Percentiles rank a stretch among this genome's conserved stretches.
Conservation (phyloP, 1,284 basidiomycete species). For the Bjerkandera adusta region DNA sequence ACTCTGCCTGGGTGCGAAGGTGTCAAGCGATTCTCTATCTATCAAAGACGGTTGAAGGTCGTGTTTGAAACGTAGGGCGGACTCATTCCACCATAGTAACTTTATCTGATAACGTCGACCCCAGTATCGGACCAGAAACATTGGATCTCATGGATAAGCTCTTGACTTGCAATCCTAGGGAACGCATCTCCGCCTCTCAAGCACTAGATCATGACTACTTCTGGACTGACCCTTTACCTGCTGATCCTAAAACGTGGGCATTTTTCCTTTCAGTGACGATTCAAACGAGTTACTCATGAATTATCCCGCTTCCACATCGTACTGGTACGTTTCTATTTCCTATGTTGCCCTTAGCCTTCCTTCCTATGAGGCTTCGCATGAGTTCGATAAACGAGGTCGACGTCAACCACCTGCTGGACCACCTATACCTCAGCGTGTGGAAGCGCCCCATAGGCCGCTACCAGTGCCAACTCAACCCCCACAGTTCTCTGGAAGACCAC, state of each 20-base stretch:
- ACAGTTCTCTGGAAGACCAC: slow-evolving; percentile 22
- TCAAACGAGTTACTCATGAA: slow-evolving; percentile 6
- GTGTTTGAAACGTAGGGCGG: slow-evolving; percentile 55
- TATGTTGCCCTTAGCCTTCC: slow-evolving; percentile 54
- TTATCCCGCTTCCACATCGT: background rate
- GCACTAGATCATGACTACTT: slow-evolving; percentile 92
- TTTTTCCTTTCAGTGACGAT: slow-evolving; percentile 6
- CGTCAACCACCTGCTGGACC: slow-evolving; percentile 35
- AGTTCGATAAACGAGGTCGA: slow-evolving; percentile 78
- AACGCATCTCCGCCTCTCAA: slow-evolving; percentile 86
- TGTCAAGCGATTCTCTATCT: slow-evolving; percentile 54
- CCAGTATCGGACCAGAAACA: slow-evolving; percentile 69
- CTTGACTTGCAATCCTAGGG: slow-evolving; percentile 87
- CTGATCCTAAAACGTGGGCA: slow-evolving; percentile 74
- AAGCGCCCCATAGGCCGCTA: slow-evolving; percentile 21
- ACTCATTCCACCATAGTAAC: slow-evolving; percentile 1
- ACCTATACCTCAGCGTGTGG: slow-evolving; percentile 18
- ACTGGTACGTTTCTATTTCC: slow-evolving; percentile 4
- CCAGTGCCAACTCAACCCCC: slow-evolving; percentile 21
- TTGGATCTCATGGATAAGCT: slow-evolving; percentile 91
- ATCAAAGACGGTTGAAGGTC: slow-evolving; percentile 52
- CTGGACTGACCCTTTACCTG: slow-evolving; percentile 83
- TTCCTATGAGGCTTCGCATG: slow-evolving; percentile 78
- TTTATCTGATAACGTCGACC: background rate
- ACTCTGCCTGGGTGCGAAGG: slow-evolving; percentile 80